Percentiles rank a stretch among this genome's conserved stretches.
Evolutionary conservation across 1,284 basidiomycete species (phyloP).

Genomic region (Papiliotrema nemorosa): DNA sequence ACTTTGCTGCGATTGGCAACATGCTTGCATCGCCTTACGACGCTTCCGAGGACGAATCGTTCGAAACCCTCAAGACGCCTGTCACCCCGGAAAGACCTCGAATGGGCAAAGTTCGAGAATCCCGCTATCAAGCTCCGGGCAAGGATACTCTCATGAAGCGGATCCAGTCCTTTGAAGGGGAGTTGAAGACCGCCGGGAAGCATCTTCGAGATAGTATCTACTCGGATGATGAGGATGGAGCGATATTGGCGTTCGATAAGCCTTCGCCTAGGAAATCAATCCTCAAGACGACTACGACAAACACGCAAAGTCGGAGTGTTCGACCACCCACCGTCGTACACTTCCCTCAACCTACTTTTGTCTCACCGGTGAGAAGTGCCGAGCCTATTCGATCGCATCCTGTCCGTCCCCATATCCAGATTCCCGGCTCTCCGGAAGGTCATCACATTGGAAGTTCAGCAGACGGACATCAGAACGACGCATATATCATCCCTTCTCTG

Average conservation of each 20-base stretch:
- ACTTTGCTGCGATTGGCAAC: slow-evolving; percentile 22
- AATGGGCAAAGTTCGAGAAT: neutral
- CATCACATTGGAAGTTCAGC: no score
- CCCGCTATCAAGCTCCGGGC: neutral
- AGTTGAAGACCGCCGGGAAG: neutral
- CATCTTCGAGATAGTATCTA: neutral
- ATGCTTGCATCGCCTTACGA: slow-evolving; percentile 22
- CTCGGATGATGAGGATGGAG: neutral
- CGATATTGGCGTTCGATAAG: neutral
- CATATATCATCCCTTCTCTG: slow-evolving; percentile 12
- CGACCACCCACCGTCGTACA: slow-evolving; percentile 16
- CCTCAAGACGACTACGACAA: no score
- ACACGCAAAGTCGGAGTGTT: neutral
- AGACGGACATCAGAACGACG: no score
- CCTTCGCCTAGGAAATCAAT: neutral
- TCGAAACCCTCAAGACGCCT: slow-evolving; percentile 1
- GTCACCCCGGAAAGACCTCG: neutral
- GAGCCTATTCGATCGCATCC: slow-evolving; percentile 3
- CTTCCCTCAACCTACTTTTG: slow-evolving; percentile 11
- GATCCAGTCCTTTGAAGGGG: slow-evolving; percentile 3
- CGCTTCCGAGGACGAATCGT: slow-evolving; percentile 10
- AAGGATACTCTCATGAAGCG: neutral
- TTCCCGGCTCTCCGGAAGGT: neutral
- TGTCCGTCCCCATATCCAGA: slow-evolving; percentile 1
- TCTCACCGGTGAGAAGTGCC: neutral